Conservation (phyloP, 129 eudicot genomes). For the Dittrichia graveolens region DNA sequence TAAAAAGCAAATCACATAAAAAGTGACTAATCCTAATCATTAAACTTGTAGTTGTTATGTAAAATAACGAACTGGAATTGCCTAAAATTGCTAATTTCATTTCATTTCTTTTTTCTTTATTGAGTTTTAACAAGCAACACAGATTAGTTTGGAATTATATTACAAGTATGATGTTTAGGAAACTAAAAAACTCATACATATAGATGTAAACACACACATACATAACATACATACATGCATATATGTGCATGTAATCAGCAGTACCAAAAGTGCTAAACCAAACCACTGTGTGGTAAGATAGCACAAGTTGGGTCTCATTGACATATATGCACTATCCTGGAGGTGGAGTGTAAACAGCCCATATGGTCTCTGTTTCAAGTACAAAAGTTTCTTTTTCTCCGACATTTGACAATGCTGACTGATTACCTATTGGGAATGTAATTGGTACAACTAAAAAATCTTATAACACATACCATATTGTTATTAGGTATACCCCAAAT, state of each 20-base stretch:
- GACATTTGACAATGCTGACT: no score
- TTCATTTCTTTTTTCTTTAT: background rate
- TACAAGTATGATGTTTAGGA: constrained; percentile 2
- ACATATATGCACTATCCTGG: no score
- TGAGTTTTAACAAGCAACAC: background rate
- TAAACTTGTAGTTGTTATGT: background rate
- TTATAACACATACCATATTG: no score
- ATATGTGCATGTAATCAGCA: background rate
- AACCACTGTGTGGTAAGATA: background rate
- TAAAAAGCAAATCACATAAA: no score
- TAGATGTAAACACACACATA: background rate
- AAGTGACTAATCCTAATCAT: background rate
- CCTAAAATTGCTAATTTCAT: background rate
- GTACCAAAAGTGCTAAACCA: background rate
- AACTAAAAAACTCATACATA: constrained; percentile 6
- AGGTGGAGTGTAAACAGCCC: no score
- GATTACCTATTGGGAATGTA: no score
- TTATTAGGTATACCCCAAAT: no score
- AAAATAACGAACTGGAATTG: background rate
- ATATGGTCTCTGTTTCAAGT: no score
- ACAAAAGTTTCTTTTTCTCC: no score
- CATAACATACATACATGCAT: background rate
- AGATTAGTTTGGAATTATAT: background rate
- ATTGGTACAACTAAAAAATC: no score
- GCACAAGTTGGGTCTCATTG: no score